Conservation (phyloP, 306 rosid genomes). For the Acacia melanoxylon region DNA sequence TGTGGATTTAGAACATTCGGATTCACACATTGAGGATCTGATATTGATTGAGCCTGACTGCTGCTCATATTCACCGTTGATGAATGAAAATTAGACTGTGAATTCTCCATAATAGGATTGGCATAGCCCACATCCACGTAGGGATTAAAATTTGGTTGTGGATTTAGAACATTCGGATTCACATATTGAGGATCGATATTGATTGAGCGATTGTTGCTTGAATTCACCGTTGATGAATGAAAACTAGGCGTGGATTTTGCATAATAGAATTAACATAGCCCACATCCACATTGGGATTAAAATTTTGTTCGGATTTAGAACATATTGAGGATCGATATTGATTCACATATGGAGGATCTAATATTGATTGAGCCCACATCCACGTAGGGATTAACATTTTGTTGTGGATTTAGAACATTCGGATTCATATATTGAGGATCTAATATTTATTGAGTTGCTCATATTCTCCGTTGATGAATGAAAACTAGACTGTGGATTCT, state of each 20-base stretch:
- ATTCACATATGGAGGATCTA: too few relatives aligned
- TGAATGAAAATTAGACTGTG: conserved; percentile 22
- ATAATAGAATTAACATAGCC: neutral
- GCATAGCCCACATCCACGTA: neutral
- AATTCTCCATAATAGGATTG: conserved; percentile 9
- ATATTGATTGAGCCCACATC: too few relatives aligned
- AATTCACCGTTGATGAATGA: conserved; percentile 11
- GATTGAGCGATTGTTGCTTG: conserved; percentile 25
- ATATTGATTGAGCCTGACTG: conserved; percentile 20
- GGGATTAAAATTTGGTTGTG: conserved; percentile 25
- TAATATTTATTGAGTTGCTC: too few relatives aligned
- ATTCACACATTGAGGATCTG: conserved; percentile 23
- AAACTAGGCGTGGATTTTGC: conserved; percentile 13
- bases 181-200: conserved; percentile 20
- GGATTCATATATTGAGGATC: too few relatives aligned
- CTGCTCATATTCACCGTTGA: conserved; percentile 12
- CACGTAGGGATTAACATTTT: too few relatives aligned
- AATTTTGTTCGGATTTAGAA: too few relatives aligned
- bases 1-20: conserved; percentile 12
- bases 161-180: conserved; percentile 16
- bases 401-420: too few relatives aligned
- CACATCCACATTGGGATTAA: too few relatives aligned
- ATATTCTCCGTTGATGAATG: too few relatives aligned
- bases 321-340: too few relatives aligned
- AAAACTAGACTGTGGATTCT: too few relatives aligned